phyloP scores from a whole-genome alignment of 106 monocot species.

The Acorus gramineus region DNA sequence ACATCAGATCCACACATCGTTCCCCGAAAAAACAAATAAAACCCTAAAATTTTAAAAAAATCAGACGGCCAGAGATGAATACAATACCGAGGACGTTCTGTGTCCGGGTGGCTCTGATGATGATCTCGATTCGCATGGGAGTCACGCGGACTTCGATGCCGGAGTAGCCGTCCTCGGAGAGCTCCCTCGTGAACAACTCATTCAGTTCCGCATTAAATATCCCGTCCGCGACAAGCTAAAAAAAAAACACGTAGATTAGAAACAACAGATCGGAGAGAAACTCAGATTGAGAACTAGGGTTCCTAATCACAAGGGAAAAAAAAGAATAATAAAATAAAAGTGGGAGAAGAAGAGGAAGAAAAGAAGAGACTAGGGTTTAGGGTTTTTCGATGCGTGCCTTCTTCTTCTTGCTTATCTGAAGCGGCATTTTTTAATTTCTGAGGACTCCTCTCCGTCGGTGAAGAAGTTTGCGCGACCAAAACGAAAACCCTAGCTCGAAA shows the following conservation, averaged over 20 bases:
- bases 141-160: conserved; percentile 15
- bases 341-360: not conserved
- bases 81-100: conserved; percentile 11
- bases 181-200: conserved; percentile 6
- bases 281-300: no score
- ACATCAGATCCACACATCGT: no score
- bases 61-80: not conserved
- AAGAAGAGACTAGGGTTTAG: not conserved
- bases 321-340: not conserved
- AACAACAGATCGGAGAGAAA: no score
- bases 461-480: no score
- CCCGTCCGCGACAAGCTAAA: conserved; percentile 9
- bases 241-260: no score
- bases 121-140: conserved; percentile 14
- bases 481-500: no score
- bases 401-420: conserved; percentile 9
- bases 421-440: not conserved
- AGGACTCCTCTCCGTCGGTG: no score
- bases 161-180: conserved; percentile 11
- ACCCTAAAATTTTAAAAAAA: no score
- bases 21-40: no score
- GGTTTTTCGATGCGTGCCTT: not conserved
- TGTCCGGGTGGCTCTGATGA: conserved; percentile 10
- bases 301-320: no score
- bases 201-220: conserved; percentile 10